Evolutionary conservation across 331 rosid species (phyloP).

Genomic region (Quercus tomentella): DNA sequence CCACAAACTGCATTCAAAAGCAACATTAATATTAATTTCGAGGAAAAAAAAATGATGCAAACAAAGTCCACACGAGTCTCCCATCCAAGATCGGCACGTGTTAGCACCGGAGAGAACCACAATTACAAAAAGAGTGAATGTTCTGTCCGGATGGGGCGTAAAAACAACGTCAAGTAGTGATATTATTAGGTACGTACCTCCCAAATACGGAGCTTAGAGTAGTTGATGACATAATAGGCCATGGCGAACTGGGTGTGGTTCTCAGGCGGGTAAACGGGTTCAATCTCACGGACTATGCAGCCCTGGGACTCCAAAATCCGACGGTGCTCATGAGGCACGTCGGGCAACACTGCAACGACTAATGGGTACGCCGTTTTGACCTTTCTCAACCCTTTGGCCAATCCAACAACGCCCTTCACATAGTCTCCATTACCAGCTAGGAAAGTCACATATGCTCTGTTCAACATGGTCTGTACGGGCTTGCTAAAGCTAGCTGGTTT

Average conservation of each 20-base stretch:
- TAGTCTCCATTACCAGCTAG: constrained; percentile 86
- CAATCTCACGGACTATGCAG: constrained; percentile 64
- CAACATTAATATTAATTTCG: neutral
- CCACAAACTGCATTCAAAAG: constrained; percentile 57
- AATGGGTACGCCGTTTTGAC: constrained; percentile 56
- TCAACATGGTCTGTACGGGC: constrained; percentile 7
- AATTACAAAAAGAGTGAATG: neutral
- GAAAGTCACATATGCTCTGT: constrained; percentile 69
- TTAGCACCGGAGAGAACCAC: too few species aligned
- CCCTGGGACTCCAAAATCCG: constrained; percentile 65
- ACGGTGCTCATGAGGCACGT: constrained; percentile 85
- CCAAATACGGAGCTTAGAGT: constrained; percentile 93
- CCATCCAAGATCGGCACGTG: constrained; percentile 6
- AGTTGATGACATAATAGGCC: constrained; percentile 95
- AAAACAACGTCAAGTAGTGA: neutral
- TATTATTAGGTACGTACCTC: constrained; percentile 48
- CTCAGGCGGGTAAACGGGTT: constrained; percentile 82
- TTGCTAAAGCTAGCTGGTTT: constrained; percentile 12
- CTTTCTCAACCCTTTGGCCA: constrained; percentile 74
- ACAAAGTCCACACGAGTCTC: neutral
- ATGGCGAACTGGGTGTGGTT: constrained; percentile 80
- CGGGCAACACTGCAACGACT: constrained; percentile 79
- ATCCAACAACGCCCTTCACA: constrained; percentile 83
- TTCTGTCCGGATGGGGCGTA: too few species aligned
- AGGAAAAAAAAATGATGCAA: neutral